phyloP scores from a whole-genome alignment of 2,329 filamentous ascomycete species.

The Pseudopyrenochaeta lycopersici region DNA sequence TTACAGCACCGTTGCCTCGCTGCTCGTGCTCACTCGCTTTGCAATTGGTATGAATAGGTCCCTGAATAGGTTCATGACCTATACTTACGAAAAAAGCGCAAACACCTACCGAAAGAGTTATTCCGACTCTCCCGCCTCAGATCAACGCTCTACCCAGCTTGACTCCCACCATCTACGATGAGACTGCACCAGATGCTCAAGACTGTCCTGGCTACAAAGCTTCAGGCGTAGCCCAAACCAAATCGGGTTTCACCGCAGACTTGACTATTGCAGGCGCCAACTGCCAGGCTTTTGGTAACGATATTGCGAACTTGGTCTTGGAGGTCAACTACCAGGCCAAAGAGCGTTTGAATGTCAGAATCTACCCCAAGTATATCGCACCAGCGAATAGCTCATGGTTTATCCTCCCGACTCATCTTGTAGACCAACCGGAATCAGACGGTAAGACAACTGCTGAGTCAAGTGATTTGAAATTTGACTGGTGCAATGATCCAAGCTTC shows the following conservation, averaged over 20 bases:
- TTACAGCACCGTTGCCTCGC: neutral
- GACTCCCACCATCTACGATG: constrained; percentile 21
- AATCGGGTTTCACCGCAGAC: neutral
- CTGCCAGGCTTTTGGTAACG: constrained; percentile 66
- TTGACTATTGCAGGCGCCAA: constrained; percentile 30
- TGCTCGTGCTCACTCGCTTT: neutral
- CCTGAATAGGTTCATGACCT: neutral
- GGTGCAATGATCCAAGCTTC: constrained; percentile 63
- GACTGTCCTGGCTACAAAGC: constrained; percentile 73
- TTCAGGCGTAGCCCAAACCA: constrained; percentile 59
- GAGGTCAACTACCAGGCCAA: constrained; percentile 65
- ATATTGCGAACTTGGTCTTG: constrained; percentile 62
- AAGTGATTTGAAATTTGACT: constrained; percentile 23
- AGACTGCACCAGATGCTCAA: constrained; percentile 29
- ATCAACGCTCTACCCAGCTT: constrained; percentile 14
- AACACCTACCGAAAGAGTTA: neutral
- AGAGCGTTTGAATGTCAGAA: constrained; percentile 22
- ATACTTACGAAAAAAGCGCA: neutral
- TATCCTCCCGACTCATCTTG: constrained; percentile 14
- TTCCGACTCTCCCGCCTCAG: neutral
- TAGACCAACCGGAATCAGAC: constrained; percentile 23
- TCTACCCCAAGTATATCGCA: constrained; percentile 22
- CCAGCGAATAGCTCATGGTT: constrained; percentile 19
- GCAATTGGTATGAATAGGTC: neutral
- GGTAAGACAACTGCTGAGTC: constrained; percentile 13